Evolutionary conservation across 2,329 filamentous ascomycete genomes (phyloP), one percentile per base, ranked within the genome.

Genomic region (Coniochaeta prunicola): DNA sequence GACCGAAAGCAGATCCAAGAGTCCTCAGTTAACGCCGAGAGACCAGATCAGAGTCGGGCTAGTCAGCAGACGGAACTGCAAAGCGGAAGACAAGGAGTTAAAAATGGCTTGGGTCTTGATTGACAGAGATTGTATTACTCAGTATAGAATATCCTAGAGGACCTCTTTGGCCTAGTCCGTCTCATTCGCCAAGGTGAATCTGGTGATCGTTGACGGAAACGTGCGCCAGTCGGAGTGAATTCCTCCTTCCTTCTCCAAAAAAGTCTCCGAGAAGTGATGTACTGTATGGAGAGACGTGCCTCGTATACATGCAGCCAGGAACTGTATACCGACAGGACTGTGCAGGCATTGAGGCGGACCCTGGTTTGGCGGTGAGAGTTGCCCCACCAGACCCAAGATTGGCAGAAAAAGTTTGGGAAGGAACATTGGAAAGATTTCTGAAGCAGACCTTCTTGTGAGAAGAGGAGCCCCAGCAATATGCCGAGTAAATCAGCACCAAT

Each of bases 401-500:
- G 48, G 26, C 48, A 53, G 48, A 54, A 54, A 34, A 54, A 36
- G 19, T 50, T 50, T 17, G 13, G 45, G 40, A 6, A 5, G 24
- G 13, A 50, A 21, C 2, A 30, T 30, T 50, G 24, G 1, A 26
- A 50, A 30, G 24, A 17, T 21, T 50, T 24, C 40, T 45, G n/a
- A 3, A 21, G 19, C n/a, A 24, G 40, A 10, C 10, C 4, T 19
- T 4, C 3, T n/a, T n/a, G n/a, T n/a, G 8, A 24, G 19, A 2
- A 45, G 38, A 40, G 30, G 17, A 55, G 50, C 19, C n/a, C 7
- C 13, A 36, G 36, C 53, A 55, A 50, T 24, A 42, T 45, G 40
- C 53, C 60, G 60, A 33, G 19, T 56, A 56, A 60, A 60, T 59
- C 58, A 56, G 57, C 42, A 45, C 67, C 69, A 65, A 79, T 78